Evolutionary conservation across 2,329 filamentous ascomycete genomes (phyloP).

Genomic region (Aspergillus neoniger): DNA sequence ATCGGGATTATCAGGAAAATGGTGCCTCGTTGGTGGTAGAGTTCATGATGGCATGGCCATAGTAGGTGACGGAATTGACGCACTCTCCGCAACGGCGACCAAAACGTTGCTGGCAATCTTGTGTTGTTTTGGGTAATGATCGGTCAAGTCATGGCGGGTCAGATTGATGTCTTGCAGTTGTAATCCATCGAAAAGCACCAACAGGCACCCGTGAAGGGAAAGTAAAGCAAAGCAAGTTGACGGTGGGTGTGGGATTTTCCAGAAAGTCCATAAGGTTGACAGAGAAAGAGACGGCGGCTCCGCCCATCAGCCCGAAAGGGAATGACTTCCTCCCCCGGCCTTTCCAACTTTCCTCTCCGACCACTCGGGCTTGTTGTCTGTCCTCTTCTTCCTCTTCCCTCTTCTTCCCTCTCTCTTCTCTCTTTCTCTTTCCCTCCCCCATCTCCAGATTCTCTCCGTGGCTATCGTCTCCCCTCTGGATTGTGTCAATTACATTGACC

Average conservation of each 20-base stretch:
- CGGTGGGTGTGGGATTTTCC: not conserved
- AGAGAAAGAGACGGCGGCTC: constrained; percentile 7
- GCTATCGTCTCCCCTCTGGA: constrained; percentile 1
- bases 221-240: not conserved
- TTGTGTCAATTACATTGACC: constrained; percentile 15
- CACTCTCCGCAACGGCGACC: not conserved
- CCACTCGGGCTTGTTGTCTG: constrained; percentile 22
- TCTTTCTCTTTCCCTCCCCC: not conserved
- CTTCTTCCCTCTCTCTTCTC: constrained; percentile 7
- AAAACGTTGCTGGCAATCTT: not conserved
- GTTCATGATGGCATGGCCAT: too few species aligned
- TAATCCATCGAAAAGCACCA: not conserved
- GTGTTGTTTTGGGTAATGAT: not conserved
- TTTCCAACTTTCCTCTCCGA: constrained; percentile 12
- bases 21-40: too few species aligned
- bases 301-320: constrained; percentile 13
- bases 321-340: constrained; percentile 16
- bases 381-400: constrained; percentile 20
- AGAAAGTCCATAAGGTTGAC: not conserved
- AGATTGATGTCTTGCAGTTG: not conserved
- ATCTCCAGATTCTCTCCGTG: constrained; percentile 10
- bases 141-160: not conserved
- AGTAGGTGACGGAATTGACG: not conserved
- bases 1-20: not conserved
- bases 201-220: not conserved